phyloP scores from a whole-genome alignment of 2,329 filamentous ascomycete genomes.

The Fusarium equiseti region DNA sequence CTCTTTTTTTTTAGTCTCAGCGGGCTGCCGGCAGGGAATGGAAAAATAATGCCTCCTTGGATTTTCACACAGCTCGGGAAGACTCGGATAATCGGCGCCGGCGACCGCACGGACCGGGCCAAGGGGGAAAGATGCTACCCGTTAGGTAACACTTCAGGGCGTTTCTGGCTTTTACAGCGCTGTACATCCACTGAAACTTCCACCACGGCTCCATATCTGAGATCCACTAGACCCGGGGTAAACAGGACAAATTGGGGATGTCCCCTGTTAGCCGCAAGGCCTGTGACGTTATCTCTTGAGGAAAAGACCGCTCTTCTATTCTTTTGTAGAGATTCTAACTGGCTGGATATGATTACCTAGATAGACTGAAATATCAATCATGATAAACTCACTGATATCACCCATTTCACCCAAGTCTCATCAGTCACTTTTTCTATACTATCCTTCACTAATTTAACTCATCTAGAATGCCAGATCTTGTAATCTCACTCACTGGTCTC shows the following conservation, averaged over 20 bases:
- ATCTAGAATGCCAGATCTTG: slow-evolving; percentile 28
- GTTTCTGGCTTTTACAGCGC: slow-evolving; percentile 15
- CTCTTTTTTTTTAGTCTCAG: slow-evolving; percentile 42
- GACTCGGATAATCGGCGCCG: slow-evolving; percentile 51
- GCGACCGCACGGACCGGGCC: slow-evolving; percentile 46
- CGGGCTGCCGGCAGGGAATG: slow-evolving; percentile 24
- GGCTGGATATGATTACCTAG: not conserved
- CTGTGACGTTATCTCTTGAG: slow-evolving; percentile 26
- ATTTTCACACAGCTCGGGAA: slow-evolving; percentile 42
- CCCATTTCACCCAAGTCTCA: not conserved
- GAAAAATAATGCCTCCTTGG: slow-evolving; percentile 44
- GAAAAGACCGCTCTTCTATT: slow-evolving; percentile 15
- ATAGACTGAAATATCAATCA: slow-evolving; percentile 4
- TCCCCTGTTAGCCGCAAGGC: slow-evolving; percentile 32
- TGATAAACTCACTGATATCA: slow-evolving; percentile 30
- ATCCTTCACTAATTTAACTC: not conserved
- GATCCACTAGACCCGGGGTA: slow-evolving; percentile 31
- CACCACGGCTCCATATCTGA: slow-evolving; percentile 11
- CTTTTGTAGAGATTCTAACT: slow-evolving; percentile 16
- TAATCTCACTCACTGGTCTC: slow-evolving; percentile 21
- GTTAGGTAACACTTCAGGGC: slow-evolving; percentile 27
- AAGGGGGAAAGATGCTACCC: slow-evolving; percentile 39
- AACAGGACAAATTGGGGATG: slow-evolving; percentile 14
- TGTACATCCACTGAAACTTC: slow-evolving; percentile 17
- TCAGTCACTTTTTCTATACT: slow-evolving; percentile 29